phyloP scores from a whole-genome alignment of 2,329 filamentous ascomycete species.

The Ophiostoma quercus region DNA sequence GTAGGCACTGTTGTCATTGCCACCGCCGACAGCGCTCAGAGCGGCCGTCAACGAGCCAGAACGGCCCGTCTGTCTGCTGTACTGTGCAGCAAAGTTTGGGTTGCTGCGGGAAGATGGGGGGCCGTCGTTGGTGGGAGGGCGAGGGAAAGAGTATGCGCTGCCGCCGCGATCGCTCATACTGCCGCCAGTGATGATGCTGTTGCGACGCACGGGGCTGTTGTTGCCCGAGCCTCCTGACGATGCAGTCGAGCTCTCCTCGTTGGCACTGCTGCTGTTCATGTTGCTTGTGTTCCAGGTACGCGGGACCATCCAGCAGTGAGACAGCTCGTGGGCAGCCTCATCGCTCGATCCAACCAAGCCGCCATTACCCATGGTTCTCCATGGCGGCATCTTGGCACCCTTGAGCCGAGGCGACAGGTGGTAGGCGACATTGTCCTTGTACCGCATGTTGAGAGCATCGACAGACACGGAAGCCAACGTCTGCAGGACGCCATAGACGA shows the following conservation, averaged over 20 bases:
- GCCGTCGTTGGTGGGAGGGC: conserved; percentile 28
- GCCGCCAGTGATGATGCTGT: conserved; percentile 14
- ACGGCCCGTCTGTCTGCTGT: conserved; percentile 29
- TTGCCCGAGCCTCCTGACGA: conserved; percentile 27
- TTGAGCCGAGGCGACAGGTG: conserved; percentile 52
- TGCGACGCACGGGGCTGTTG: conserved; percentile 28
- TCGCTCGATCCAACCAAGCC: conserved; percentile 27
- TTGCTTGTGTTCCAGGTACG: conserved; percentile 38
- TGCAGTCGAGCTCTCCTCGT: conserved; percentile 15
- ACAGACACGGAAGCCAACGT: conserved; percentile 55
- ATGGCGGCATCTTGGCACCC: conserved; percentile 49
- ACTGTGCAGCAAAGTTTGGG: background rate
- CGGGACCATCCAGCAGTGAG: conserved; percentile 48
- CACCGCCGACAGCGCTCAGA: conserved; percentile 16
- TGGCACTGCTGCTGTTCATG: conserved; percentile 29
- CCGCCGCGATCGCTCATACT: conserved; percentile 11
- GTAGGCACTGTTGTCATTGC: background rate
- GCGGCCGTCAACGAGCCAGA: conserved; percentile 28
- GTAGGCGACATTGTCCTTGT: conserved; percentile 50
- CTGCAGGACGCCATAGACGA: conserved; percentile 57
- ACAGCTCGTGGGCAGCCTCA: conserved; percentile 46
- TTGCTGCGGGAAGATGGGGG: conserved; percentile 19
- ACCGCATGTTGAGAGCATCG: conserved; percentile 50
- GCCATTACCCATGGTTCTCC: conserved; percentile 43
- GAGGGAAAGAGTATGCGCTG: conserved; percentile 30